Percentiles rank a stretch among this genome's conserved stretches.
Evolutionary conservation across 2,329 filamentous ascomycete genomes (phyloP).

Genomic region (Cladosporium sp.): DNA sequence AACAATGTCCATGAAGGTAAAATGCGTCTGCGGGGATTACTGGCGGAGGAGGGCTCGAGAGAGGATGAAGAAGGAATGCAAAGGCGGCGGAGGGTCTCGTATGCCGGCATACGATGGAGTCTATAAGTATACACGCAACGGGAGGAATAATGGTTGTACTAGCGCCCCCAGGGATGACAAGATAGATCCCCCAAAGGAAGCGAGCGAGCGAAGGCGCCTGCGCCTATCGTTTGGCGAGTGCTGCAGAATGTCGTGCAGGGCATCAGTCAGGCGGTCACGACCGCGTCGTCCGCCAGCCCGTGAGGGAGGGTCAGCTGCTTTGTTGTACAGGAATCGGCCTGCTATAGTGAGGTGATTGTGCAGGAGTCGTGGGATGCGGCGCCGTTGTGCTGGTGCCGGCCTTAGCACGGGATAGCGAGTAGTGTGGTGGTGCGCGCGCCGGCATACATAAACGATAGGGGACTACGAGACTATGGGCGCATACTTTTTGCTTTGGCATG

Average conservation of each 20-base stretch:
- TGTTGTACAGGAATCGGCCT: not conserved
- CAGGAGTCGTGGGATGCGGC: not conserved
- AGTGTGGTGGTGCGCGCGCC: too few relatives aligned
- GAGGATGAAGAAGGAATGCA: too few relatives aligned
- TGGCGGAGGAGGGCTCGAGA: too few relatives aligned
- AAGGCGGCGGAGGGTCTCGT: not conserved
- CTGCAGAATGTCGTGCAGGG: not conserved
- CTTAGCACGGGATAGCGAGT: too few relatives aligned
- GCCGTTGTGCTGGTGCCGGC: too few relatives aligned
- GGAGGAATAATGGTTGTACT: not conserved
- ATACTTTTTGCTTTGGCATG: too few relatives aligned
- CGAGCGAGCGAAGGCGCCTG: constrained; percentile 5
- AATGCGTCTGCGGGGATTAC: too few relatives aligned
- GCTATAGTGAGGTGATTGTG: too few relatives aligned
- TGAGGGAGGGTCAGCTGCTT: constrained; percentile 7
- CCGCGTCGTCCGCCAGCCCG: not conserved
- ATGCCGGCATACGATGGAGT: constrained; percentile 4
- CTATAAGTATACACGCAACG: not conserved
- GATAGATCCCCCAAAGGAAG: not conserved
- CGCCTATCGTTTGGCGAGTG: constrained; percentile 1
- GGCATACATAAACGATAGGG: too few relatives aligned
- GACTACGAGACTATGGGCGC: too few relatives aligned
- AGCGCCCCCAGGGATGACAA: not conserved
- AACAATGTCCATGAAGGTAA: not conserved
- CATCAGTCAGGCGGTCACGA: constrained; percentile 7